Evolutionary conservation across 257 asterid genomes (phyloP).

Genomic region (Verbascum thapsus): DNA sequence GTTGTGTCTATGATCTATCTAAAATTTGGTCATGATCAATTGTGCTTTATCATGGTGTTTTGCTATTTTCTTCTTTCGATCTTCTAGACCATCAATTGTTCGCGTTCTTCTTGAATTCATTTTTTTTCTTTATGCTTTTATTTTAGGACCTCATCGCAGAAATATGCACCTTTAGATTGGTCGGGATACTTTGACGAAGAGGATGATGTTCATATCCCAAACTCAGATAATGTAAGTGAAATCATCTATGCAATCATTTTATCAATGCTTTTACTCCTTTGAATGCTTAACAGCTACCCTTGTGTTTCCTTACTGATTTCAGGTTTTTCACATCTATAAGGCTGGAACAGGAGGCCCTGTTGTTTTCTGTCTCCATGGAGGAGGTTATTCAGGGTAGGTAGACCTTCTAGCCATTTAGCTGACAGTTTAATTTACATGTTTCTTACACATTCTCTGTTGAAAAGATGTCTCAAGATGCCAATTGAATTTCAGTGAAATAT

Average conservation of each 20-base stretch:
- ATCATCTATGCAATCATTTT: slow-evolving; percentile 24
- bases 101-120: slow-evolving; percentile 1
- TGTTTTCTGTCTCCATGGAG: slow-evolving; percentile 93
- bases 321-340: slow-evolving; percentile 83
- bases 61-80: background rate
- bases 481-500: slow-evolving; percentile 10
- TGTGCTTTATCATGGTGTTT: background rate
- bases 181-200: slow-evolving; percentile 71
- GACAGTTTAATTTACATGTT: slow-evolving; percentile 8
- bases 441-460: background rate
- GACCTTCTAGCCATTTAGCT: slow-evolving; percentile 20
- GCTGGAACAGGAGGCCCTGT: slow-evolving; percentile 95
- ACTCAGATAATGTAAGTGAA: slow-evolving; percentile 69
- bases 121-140: slow-evolving; percentile 18
- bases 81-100: slow-evolving; percentile 10
- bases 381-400: slow-evolving; percentile 93
- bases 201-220: slow-evolving; percentile 75
- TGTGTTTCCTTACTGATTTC: slow-evolving; percentile 37
- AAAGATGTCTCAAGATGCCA: slow-evolving; percentile 18
- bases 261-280: slow-evolving; percentile 10
- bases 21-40: background rate
- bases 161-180: slow-evolving; percentile 85
- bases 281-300: slow-evolving; percentile 25
- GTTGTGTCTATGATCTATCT: too few species aligned
- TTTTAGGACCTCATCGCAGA: slow-evolving; percentile 69